Evolutionary conservation across 2,329 filamentous ascomycete species (phyloP), one percentile per base, ranked within the genome.

Genomic region (Lachnellula hyalina): DNA sequence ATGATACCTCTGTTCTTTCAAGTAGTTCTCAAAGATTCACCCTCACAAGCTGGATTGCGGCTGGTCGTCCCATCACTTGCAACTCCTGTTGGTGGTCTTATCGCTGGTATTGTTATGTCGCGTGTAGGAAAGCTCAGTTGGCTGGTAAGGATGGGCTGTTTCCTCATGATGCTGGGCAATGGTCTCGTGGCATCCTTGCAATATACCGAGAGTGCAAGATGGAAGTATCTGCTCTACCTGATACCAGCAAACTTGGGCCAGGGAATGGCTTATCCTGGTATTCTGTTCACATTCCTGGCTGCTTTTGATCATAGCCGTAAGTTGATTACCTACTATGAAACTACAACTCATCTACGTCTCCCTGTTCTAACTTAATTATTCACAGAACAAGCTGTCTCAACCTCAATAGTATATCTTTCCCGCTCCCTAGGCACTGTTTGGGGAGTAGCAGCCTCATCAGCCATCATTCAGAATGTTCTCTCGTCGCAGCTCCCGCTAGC

Each of bases 1-100:
- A 85, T 86, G 64, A 77, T 86, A 0, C 86, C 86, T 0, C 72
- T 89, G 5, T 89, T 86, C 71, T 89, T 87, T 65, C 84, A 87
- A 61, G 82, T 82, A 0, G 82, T 87, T 6, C 75, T 86, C 2
- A 70, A 82, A 2, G 84, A 87, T 56, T 81, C 81, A 0, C 80
- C 86, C 0, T 83, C 84, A 0, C 75, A 76, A 14, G 85, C 86
- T 0, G 85, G 86, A 0, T 77, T 83, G 5, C 79, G 85, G 1
- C 78, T 89, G 6, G 78, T 83, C 0, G 78, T 84, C 1, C 82
- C 85, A 1, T 85, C 83, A 0, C 64, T 87, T 9, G 82, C 80
- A 0, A 78, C 78, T 0, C 82, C 82, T 2, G 65, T 79, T 49
- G 81, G 81, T 0, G 82, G 80, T 6, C 71, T 85, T 1, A 68